phyloP scores from a whole-genome alignment of 805 yeast genomes.

The Saccharomycopsis schoenii region DNA sequence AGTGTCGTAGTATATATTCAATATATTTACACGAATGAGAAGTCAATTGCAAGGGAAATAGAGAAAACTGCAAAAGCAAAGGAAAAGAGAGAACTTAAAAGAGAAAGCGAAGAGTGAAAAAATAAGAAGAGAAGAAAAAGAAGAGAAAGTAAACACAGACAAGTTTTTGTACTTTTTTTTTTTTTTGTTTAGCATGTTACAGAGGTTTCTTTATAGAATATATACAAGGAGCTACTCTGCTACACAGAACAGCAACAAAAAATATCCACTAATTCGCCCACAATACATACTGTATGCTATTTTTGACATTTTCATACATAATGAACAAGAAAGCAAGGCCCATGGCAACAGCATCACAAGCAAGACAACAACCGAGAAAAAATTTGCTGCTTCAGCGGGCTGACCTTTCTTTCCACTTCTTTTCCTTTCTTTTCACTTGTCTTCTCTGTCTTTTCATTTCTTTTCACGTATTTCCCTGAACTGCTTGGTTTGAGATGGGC shows the following conservation, averaged over 20 bases:
- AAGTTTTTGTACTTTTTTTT: neutral
- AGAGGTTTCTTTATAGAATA: neutral
- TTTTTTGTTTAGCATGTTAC: neutral
- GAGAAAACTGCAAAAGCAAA: too few relatives aligned
- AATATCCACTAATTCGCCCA: neutral
- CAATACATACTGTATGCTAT: neutral
- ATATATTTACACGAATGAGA: too few relatives aligned
- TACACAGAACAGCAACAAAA: neutral
- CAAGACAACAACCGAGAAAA: neutral
- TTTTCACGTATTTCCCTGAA: neutral
- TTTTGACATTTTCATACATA: neutral
- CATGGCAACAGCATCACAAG: neutral
- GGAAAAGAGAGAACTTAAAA: too few relatives aligned
- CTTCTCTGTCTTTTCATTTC: neutral
- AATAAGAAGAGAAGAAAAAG: neutral
- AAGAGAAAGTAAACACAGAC: neutral
- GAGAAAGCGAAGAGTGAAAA: too few relatives aligned
- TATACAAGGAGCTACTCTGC: neutral
- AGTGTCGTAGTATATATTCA: neutral
- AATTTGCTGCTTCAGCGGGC: neutral
- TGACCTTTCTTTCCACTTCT: neutral
- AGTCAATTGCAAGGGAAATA: too few relatives aligned
- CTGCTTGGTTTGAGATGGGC: neutral
- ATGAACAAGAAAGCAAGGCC: neutral
- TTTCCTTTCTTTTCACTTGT: neutral